phyloP scores from a whole-genome alignment of 768 basidiomycete genomes.

The Mycena kentingensis region DNA sequence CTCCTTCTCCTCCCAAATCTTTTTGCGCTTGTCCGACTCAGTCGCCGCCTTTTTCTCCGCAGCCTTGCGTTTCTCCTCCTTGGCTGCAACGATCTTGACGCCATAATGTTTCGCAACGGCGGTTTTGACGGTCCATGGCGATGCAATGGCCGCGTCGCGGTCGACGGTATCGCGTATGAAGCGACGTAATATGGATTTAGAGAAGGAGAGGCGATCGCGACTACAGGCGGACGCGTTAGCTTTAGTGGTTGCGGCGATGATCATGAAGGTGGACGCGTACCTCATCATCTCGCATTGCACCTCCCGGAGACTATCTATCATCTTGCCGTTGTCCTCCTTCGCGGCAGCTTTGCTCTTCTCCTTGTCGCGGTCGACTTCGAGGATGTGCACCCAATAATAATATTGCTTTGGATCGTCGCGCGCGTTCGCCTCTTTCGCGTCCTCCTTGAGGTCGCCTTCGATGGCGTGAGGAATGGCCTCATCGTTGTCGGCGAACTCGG shows the following conservation, averaged over 20 bases:
- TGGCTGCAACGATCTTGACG: constrained; percentile 84
- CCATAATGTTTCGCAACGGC: constrained; percentile 83
- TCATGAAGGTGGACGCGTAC: constrained; percentile 37
- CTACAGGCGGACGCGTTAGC: constrained; percentile 41
- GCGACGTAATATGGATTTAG: constrained; percentile 93
- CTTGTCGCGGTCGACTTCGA: constrained; percentile 75
- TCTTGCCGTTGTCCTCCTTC: constrained; percentile 58
- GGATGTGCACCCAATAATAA: constrained; percentile 84
- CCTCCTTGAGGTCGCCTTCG: constrained; percentile 76
- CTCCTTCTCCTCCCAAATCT: constrained; percentile 87
- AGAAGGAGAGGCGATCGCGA: constrained; percentile 93
- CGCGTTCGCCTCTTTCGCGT: constrained; percentile 66
- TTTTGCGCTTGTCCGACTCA: constrained; percentile 92
- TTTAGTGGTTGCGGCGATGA: constrained; percentile 1
- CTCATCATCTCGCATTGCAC: constrained; percentile 81
- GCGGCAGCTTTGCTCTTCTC: constrained; percentile 57
- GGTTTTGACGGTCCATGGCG: constrained; percentile 94
- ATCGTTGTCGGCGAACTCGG: constrained; percentile 46
- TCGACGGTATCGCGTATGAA: constrained; percentile 96
- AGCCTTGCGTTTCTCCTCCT: constrained; percentile 74
- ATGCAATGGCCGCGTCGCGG: constrained; percentile 87
- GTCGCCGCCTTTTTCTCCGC: constrained; percentile 82
- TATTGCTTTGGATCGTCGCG: constrained; percentile 83
- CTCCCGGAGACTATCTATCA: constrained; percentile 79
- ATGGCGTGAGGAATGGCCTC: constrained; percentile 66